Base-by-base conservation (phyloP, 164 flowering plant genomes). In the Stephania japonica region DNA sequence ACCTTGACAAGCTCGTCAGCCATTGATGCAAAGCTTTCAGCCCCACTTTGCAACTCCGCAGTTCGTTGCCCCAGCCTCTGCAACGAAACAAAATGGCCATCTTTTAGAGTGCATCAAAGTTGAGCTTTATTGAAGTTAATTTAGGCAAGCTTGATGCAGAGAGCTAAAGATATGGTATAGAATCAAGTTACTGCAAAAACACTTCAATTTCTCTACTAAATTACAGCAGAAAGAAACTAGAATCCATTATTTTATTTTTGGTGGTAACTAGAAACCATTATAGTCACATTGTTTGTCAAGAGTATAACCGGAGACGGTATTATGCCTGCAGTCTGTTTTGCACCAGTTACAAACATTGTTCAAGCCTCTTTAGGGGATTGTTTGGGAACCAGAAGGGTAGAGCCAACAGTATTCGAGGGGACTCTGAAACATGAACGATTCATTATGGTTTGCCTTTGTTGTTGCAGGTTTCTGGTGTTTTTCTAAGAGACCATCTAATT, bases 1-100 rank as follows among this genome's bases (percentile, higher is more conserved):
- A 78, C 75, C 79, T 91, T 91, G 68, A 85, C 98, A 68, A 93
- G 97, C 78, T 93, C 98, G 68, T 90, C 82, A 38, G 98, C 97
- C 81, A 93, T 78, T 24, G 92, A 82, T 69, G 94, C 88, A 72
- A 91, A 93, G 82, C 83, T 87, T 80, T 93, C 91, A 47, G 98
- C 98, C 63, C 87, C 94, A 81, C 75, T 84, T 75, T 85, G 85
- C 80, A 93, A 85, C 78, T 93, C 92, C 80, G 81, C 94, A 42
- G 98, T 88, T 69, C 87, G 83, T 70, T 76, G 79, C 77, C 83
- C 86, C 67, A 91, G 84, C 78, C 84, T 90, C 98, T 93, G 90
- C 18, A 18, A 56, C 5, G 41, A 0, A 21, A 56, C 6, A n/a
- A 61, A 27, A 16, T 25, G 49, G 42, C 42, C 10, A 9, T 7